Evolutionary conservation across 139 green algal species (phyloP), one percentile per base, ranked within the genome.

Genomic region (Pycnococcus provasolii): DNA sequence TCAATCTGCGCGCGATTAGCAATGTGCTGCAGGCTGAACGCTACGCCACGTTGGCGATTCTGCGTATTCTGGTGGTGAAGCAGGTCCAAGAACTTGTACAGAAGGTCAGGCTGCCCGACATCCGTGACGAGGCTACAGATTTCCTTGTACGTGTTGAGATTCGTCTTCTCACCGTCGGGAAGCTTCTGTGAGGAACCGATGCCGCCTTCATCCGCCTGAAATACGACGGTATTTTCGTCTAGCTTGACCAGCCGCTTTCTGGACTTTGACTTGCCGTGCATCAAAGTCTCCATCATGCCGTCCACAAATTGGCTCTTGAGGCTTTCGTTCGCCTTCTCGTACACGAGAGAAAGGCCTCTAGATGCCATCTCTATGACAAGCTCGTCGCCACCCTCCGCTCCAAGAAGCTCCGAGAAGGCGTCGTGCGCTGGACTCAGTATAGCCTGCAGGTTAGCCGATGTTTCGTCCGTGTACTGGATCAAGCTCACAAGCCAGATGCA

Each of bases 61-160:
- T 91, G 51, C 11, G 81, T 77, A 37, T 73, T 65, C 47, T 86
- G 47, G 58, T 90, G 80, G 68, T 90, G 86, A 26, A 86, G 85
- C 44, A 95, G 70, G 58, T 91, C 79, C 89, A 96, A 94, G 80
- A 96, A 95, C 47, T 74, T 75, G 64, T 89, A 90, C 13, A 90
- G 67, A 45, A 96, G 81, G 60, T 95, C 90, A 2, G 90, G 90
- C 81, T 96, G 86, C 1, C 87, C 89, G 68, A 96, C 80, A 26
- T 96, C 88, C 8, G 80, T 91, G 7, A 88, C 88, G 55, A 96
- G 70, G 0, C 77, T 80, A 73, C 89, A 95, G 53, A 96, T 81
- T 76, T 96, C 90, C 69, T 84, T 78, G 72, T 96, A 95, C 0
- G 90, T 95, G 53, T 63, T 85, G 46, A 95, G 59, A 15, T 69